Percentiles rank a stretch among this genome's conserved stretches.
These are phyloP conservation scores for Saussurea involucrata DNA, from an alignment of 129 eudicot species.

Conservation along the genomic window DNA sequence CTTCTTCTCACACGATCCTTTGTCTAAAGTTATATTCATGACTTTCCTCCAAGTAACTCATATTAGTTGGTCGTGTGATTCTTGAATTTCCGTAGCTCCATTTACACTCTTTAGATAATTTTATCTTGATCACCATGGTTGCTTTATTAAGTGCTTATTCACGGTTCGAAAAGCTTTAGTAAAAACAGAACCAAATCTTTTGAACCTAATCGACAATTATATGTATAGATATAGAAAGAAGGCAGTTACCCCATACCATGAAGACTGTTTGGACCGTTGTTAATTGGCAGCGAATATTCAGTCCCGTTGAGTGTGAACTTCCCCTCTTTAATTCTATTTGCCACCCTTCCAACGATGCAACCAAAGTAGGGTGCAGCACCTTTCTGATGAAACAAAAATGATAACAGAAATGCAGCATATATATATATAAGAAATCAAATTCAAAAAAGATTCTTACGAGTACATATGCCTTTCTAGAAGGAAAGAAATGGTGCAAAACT, in stretches of 20 bases:
- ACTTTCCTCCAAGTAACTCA: not conserved
- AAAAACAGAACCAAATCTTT: not conserved
- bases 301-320: constrained; percentile 68
- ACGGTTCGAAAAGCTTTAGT: not conserved
- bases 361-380: constrained; percentile 82
- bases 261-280: constrained; percentile 87
- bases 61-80: not conserved
- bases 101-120: not conserved
- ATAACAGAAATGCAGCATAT: not conserved
- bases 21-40: too few species aligned
- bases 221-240: not conserved
- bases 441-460: not conserved
- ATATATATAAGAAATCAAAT: not conserved
- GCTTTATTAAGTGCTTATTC: not conserved
- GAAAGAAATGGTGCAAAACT: not conserved
- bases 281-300: constrained; percentile 57
- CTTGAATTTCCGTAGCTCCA: not conserved
- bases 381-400: constrained; percentile 47
- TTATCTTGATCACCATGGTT: not conserved
- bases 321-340: constrained; percentile 95
- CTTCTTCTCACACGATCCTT: too few species aligned
- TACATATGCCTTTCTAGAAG: not conserved
- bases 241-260: constrained; percentile 47
- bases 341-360: constrained; percentile 96
- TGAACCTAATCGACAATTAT: not conserved